These are phyloP conservation scores for Xylaria sp. DNA, from an alignment of 2,329 filamentous ascomycete species.

Conservation along the genomic window DNA sequence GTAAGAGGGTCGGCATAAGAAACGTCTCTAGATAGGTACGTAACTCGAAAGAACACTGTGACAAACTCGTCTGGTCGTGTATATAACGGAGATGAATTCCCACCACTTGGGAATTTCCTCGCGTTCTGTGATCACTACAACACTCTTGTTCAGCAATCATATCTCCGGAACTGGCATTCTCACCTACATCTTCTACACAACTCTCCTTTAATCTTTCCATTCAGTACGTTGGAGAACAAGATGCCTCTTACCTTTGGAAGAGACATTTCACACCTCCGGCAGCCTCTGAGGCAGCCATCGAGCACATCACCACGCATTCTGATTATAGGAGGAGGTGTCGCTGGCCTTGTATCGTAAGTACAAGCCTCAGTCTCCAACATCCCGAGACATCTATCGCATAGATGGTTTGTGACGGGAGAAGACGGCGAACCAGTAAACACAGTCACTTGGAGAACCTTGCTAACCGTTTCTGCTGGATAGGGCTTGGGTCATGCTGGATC, in stretches of 20 bases:
- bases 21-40: conserved; percentile 5
- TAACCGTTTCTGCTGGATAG: conserved; percentile 27
- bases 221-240: not conserved
- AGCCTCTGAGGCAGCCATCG: conserved; percentile 37
- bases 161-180: not conserved
- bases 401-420: not conserved
- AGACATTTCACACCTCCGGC: conserved; percentile 40
- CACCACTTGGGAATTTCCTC: not conserved
- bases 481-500: conserved; percentile 51
- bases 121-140: conserved; percentile 1
- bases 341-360: conserved; percentile 41
- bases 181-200: no score
- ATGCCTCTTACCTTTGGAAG: conserved; percentile 43
- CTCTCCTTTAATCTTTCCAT: not conserved
- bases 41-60: not conserved
- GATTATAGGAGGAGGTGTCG: conserved; percentile 42
- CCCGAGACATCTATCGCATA: not conserved
- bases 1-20: not conserved
- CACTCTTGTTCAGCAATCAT: not conserved
- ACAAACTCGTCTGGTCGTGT: not conserved
- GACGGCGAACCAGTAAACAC: not conserved
- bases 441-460: not conserved
- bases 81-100: conserved; percentile 6
- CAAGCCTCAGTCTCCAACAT: not conserved
- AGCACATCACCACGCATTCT: conserved; percentile 40